Base-by-base conservation (phyloP, 2,329 filamentous ascomycete species). In the Botrytis hyacinthi region DNA sequence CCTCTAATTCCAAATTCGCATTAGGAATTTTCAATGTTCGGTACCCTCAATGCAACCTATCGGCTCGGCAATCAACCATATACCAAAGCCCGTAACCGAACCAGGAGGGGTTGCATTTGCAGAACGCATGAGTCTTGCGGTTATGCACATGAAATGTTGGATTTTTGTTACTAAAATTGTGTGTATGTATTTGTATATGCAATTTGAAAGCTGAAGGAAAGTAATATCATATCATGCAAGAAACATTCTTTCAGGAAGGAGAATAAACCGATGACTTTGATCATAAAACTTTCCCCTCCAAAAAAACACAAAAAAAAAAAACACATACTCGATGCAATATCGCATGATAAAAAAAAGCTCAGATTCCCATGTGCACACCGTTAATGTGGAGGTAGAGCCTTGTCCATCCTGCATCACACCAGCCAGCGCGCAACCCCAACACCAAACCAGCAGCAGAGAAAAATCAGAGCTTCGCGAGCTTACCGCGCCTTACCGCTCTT, bases 401-500 rank as follows among this genome's bases (percentile, higher is more conserved):
- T 37, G 35, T 61, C 35, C 37, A n/a, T 40, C 22, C 35, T 40
- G 59, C 22, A 61, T 37, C 59, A 37, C 59, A 61, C 59, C 59
- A 61, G 59, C 59, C 59, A 61, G 59, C 59, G 59, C 59, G 59
- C 59, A 61, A 40, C 59, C 59, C 35, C 26, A 61, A 61, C 59
- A n/a, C 59, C 35, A 37, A 61, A 37, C 59, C 22, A 35, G 5
- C 59, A 40, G 59, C 59, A 61, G 16, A 61, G 35, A 61, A n/a
- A 40, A 40, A 26, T 16, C 59, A 40, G 59, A 61, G 59, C 51
- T 57, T 57, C 14, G 51, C 59, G 59, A 61, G 59, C 59, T 61
- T 61, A 61, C 59, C 59, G 59, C 59, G 59, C 59, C 32, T 61
- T 61, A 61, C 59, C 59, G 59, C 59, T 61, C 59, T 61, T 61